Evolutionary conservation across 345 rosid species (phyloP).

Genomic region (Eucalyptus erythrocorys): DNA sequence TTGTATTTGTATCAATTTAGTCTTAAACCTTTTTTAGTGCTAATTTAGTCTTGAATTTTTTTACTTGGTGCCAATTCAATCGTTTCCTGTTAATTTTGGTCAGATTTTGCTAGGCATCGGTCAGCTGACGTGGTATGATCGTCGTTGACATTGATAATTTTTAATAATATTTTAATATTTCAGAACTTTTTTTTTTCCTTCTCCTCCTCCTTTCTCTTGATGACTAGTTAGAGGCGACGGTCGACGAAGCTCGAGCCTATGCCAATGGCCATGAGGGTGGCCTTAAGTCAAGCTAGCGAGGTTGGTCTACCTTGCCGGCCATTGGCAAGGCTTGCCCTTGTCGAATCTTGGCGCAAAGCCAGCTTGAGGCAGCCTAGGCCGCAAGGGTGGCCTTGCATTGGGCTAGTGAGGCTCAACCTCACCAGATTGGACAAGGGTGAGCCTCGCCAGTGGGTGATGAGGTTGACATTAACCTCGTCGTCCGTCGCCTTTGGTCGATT

Average conservation of each 20-base stretch:
- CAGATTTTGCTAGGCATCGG: fast-evolving
- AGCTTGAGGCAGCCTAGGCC: fast-evolving
- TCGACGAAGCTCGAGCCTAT: fast-evolving
- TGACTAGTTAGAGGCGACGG: fast-evolving
- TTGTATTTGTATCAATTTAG: too few relatives aligned
- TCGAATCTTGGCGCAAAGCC: fast-evolving
- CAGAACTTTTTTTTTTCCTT: fast-evolving
- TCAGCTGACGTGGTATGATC: fast-evolving
- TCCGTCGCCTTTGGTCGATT: fast-evolving
- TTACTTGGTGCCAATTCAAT: too few relatives aligned
- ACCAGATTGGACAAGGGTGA: fast-evolving
- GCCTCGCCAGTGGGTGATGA: fast-evolving
- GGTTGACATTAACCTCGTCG: fast-evolving
- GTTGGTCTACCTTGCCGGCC: fast-evolving
- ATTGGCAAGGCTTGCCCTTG: fast-evolving
- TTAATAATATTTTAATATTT: too few relatives aligned
- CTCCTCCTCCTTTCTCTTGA: fast-evolving
- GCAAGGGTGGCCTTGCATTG: fast-evolving
- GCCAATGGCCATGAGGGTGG: fast-evolving
- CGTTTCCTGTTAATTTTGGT: fast-evolving
- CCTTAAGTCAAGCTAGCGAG: fast-evolving
- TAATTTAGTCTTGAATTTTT: fast-evolving
- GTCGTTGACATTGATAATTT: fast-evolving
- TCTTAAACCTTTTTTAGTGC: fast-evolving
- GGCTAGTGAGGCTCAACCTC: fast-evolving